These are phyloP conservation scores for Anthoceros angustus DNA, from an alignment of 225 moss, liverwort and hornwort genomes.

Conservation along the genomic window DNA sequence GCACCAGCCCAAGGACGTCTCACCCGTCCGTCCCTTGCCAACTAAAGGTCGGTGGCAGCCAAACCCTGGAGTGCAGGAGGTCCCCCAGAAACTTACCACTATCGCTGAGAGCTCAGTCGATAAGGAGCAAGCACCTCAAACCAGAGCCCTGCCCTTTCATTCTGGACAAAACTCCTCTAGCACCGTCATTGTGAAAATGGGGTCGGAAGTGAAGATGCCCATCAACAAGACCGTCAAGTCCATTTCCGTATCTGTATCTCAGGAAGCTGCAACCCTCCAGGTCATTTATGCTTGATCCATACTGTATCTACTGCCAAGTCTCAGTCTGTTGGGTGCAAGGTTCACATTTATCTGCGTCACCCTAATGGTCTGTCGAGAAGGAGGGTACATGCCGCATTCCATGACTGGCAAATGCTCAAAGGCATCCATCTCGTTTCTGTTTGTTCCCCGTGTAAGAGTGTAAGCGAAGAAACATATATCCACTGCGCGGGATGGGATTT, in stretches of 20 bases:
- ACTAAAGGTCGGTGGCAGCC: not conserved
- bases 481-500: too few species aligned
- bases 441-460: too few species aligned
- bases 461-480: too few species aligned
- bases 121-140: not conserved
- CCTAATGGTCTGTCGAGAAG: too few species aligned
- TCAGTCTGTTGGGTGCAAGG: too few species aligned
- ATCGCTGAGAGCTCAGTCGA: not conserved
- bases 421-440: too few species aligned
- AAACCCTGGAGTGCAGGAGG: not conserved
- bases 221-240: slow-evolving; percentile 4
- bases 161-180: not conserved
- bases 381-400: too few species aligned
- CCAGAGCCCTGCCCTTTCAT: not conserved
- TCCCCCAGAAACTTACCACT: not conserved
- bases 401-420: too few species aligned
- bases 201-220: slow-evolving; percentile 4
- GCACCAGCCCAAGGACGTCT: not conserved
- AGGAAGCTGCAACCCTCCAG: slow-evolving; percentile 1
- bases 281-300: not conserved
- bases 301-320: too few species aligned
- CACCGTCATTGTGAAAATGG: not conserved
- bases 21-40: not conserved
- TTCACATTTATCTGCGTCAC: too few species aligned
- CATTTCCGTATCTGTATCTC: not conserved